These are phyloP conservation scores for Pseudocercospora ulei DNA, from an alignment of 2,329 filamentous ascomycete species.

Conservation along the genomic window DNA sequence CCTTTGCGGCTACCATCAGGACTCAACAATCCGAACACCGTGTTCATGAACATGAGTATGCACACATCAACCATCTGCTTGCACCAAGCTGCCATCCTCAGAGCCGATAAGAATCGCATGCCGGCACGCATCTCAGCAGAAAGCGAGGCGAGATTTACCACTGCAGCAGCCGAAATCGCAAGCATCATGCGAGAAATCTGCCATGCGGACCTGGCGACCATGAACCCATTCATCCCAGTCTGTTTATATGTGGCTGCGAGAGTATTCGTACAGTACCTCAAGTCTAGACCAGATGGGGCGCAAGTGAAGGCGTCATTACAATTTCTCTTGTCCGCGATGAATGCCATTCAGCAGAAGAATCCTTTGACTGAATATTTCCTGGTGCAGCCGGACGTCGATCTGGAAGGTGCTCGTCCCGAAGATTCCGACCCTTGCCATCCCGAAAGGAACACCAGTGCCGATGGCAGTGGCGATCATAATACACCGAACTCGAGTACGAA, in stretches of 20 bases:
- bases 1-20: constrained; percentile 70
- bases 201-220: constrained; percentile 71
- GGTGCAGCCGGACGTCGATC: constrained; percentile 82
- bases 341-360: constrained; percentile 75
- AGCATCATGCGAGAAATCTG: constrained; percentile 93
- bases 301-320: constrained; percentile 71
- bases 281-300: constrained; percentile 76
- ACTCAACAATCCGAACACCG: constrained; percentile 67
- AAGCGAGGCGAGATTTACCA: constrained; percentile 86
- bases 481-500: constrained; percentile 27
- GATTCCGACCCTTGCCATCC: constrained; percentile 19
- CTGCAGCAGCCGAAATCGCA: constrained; percentile 84
- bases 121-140: constrained; percentile 69
- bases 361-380: constrained; percentile 90
- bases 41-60: constrained; percentile 94
- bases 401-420: constrained; percentile 60
- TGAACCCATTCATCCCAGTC: constrained; percentile 93
- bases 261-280: constrained; percentile 94
- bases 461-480: constrained; percentile 26
- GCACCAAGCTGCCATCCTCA: constrained; percentile 97
- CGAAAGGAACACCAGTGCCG: constrained; percentile 31
- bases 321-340: constrained; percentile 83
- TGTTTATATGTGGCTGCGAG: constrained; percentile 91
- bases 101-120: constrained; percentile 79
- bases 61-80: constrained; percentile 93